Evolutionary conservation across 164 flowering plant genomes (phyloP), one percentile per base, ranked within the genome.

Genomic region (Sedum album): DNA sequence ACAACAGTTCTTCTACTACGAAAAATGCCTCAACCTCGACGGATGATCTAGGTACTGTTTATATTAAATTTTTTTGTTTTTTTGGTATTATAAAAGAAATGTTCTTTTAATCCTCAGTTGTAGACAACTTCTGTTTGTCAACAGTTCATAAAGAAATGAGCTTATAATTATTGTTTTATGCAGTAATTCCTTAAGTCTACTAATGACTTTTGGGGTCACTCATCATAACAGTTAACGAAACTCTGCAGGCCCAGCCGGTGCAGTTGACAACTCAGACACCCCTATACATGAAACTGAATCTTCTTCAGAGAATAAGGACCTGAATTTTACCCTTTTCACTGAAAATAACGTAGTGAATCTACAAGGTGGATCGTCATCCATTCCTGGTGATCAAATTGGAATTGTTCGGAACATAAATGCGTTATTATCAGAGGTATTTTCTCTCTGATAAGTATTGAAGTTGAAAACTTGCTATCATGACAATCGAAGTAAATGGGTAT

Each of bases 341-440:
- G 84, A 77, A 69, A 74, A 66, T 78, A 66, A 11, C 33, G 31
- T 25, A 25, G 62, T 74, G 53, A 70, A 71, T 72, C 67, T 75
- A 73, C 83, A 82, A 55, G 72, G 46, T 77, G 75, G 76, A 31
- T 78, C 84, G 70, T 74, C 72, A 13, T 68, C 71, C 69, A 75
- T 95, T 57, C 97, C 97, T 67, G 68, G 83, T 33, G 96, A 95
- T 73, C 97, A 95, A 73, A 72, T 80, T 79, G 84, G 86, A 74
- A 82, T 79, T 72, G 85, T 92, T 76, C 79, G 79, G 26, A 92
- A 86, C 73, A 95, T 95, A n/a, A 83, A 86, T 69, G 68, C 83
- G 51, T 72, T 92, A 71, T 82, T 95, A 48, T 80, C 94, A 21
- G 99, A 95, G 97, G 99, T 95, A 57, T 57, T 28, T 28, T 28